Evolutionary conservation across 192 early-diverging fungal species (phyloP), one percentile per base, ranked within the genome.

Genomic region (Coemansia sp.): DNA sequence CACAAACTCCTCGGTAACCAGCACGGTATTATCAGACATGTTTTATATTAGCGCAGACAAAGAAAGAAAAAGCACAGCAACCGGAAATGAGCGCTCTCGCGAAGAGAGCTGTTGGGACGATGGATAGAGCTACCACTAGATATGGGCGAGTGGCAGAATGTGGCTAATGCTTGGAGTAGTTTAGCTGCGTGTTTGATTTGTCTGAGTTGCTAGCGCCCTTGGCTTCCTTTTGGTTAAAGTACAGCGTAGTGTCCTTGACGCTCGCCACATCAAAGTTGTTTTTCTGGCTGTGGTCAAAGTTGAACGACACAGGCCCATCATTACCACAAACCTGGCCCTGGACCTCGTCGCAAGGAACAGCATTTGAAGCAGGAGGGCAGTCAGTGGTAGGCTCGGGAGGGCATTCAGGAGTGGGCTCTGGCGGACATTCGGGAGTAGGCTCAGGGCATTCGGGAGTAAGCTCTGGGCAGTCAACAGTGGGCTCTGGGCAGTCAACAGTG

Each of bases 1-100:
- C 34, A 89, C 89, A 68, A 89, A 83, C 9, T 53, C 40, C 40
- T 85, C 81, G 11, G 89, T 83, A 31, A 31, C 31, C 4, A 31
- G 31, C 31, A 31, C 31, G 20, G 20, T 45, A 7, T 23, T 45
- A 18, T 43, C 42, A 43, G 42, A 43, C 42, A 43, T 43, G 0
- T 43, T 43, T n/a, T 43, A n/a, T 43, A n/a, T 43, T 43, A 18
- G 42, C 11, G n/a, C 13, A 18, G 16, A 43, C 21, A 50, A 13
- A 50, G n/a, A 50, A 26, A 21, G 5, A 50, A 50, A 26, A 24
- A 50, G 7, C 2, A 26, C n/a, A 46, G 16, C n/a, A 46, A 46
- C 8, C 20, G 18, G 48, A 10, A 50, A 16, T 50, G 48, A 0
- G 13, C n/a, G 20, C 48, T 50, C 48, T 18, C 48, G 23, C 23